Percentiles rank a stretch among this genome's conserved stretches.
phyloP scores from a whole-genome alignment of 805 yeast genomes.

The Danielia oregonensis region DNA sequence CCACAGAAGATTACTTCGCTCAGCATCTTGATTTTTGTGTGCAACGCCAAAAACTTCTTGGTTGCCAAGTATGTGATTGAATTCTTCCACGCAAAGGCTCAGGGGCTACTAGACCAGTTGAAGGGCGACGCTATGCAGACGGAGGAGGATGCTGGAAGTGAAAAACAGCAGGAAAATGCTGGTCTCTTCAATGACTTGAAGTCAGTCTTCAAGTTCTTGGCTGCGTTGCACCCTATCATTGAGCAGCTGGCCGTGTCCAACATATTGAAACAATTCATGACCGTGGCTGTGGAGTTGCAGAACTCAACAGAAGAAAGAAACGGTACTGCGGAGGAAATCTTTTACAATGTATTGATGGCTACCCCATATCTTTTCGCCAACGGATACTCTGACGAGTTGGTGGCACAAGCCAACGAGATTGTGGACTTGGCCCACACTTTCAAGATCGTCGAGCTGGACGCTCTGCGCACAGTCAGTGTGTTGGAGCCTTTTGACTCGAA shows the following conservation, averaged over 20 bases:
- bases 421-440: constrained; percentile 44
- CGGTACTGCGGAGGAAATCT: constrained; percentile 66
- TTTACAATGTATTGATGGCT: constrained; percentile 55
- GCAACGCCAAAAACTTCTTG: constrained; percentile 58
- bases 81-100: constrained; percentile 61
- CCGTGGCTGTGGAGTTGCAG: constrained; percentile 56
- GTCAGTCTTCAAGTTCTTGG: constrained; percentile 64
- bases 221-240: constrained; percentile 61
- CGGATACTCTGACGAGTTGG: constrained; percentile 27
- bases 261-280: constrained; percentile 52
- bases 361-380: constrained; percentile 61
- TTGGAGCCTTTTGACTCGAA: constrained; percentile 39
- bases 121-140: constrained; percentile 10
- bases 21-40: constrained; percentile 60
- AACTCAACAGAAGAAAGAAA: constrained; percentile 34
- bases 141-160: constrained; percentile 6
- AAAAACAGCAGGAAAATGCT: constrained; percentile 26
- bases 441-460: constrained; percentile 21
- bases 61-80: constrained; percentile 71
- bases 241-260: constrained; percentile 37
- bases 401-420: constrained; percentile 41
- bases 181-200: constrained; percentile 73
- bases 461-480: constrained; percentile 13
- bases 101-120: constrained; percentile 45
- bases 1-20: constrained; percentile 85